Evolutionary conservation across 192 early-diverging fungal genomes (phyloP).

Genomic region (Coemansia umbellata): DNA sequence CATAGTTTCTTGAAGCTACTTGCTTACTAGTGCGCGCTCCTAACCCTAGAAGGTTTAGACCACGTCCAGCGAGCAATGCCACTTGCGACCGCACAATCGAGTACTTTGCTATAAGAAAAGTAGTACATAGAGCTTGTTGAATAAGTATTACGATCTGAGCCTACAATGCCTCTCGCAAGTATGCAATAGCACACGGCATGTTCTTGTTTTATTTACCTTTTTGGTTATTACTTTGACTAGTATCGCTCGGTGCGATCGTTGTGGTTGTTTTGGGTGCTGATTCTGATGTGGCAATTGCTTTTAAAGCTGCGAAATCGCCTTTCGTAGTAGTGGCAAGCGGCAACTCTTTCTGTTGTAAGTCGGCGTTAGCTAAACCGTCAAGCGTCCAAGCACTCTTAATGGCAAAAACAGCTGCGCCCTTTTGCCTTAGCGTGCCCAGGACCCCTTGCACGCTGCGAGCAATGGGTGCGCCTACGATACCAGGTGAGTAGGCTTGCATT

Average conservation of each 20-base stretch:
- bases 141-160: not conserved
- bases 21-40: not conserved
- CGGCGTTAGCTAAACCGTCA: not conserved
- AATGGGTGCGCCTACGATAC: conserved; percentile 2
- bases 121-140: not conserved
- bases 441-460: conserved; percentile 3
- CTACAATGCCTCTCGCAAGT: too few relatives aligned
- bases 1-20: not conserved
- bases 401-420: not conserved
- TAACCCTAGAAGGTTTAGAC: not conserved
- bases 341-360: too few relatives aligned
- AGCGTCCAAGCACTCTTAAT: not conserved
- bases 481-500: conserved; percentile 23
- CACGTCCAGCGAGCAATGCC: not conserved
- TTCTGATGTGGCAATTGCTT: not conserved
- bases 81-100: not conserved
- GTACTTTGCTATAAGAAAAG: not conserved
- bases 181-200: too few relatives aligned
- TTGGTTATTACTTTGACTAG: too few relatives aligned
- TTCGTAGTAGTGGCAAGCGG: too few relatives aligned
- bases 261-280: too few relatives aligned
- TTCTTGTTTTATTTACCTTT: too few relatives aligned
- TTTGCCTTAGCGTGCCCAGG: not conserved
- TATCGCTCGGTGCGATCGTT: too few relatives aligned
- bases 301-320: too few relatives aligned